Conservation (phyloP, 1,284 basidiomycete genomes). For the Microbotryum violaceum region DNA sequence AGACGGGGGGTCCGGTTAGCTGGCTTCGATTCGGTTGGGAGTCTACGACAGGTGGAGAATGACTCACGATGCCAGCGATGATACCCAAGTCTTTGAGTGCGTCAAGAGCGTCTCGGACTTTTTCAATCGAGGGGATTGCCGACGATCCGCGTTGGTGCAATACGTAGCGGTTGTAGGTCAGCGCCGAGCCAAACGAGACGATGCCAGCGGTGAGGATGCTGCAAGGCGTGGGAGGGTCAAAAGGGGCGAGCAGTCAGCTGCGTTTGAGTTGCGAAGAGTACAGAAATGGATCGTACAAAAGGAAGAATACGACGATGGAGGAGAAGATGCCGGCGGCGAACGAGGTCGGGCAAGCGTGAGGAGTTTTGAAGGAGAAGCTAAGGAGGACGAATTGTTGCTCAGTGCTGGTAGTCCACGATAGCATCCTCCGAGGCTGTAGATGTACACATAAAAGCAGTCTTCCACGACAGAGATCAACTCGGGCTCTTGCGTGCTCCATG, state of each 20-base stretch:
- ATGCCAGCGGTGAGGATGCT: conserved; percentile 53
- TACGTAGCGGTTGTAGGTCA: conserved; percentile 61
- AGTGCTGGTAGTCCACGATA: not conserved
- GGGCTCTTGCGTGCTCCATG: conserved; percentile 67
- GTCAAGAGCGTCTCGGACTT: conserved; percentile 56
- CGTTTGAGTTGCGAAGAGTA: not conserved
- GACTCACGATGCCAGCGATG: conserved; percentile 38
- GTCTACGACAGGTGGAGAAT: not conserved
- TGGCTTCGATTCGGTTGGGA: not conserved
- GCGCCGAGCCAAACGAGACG: conserved; percentile 54
- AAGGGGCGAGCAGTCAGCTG: not conserved
- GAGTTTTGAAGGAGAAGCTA: conserved; percentile 19
- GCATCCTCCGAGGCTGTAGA: not conserved
- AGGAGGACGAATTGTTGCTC: not conserved
- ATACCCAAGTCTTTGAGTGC: conserved; percentile 73
- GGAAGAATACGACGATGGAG: conserved; percentile 47
- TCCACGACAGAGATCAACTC: conserved; percentile 32
- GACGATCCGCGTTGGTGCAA: conserved; percentile 56
- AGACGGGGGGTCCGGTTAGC: not conserved
- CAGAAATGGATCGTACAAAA: conserved; percentile 9
- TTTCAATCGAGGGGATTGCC: conserved; percentile 51
- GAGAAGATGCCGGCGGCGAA: conserved; percentile 57
- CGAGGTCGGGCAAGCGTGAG: conserved; percentile 13
- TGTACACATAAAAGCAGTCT: conserved; percentile 22
- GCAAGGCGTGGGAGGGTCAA: not conserved